phyloP scores from a whole-genome alignment of 768 basidiomycete genomes.

The Naematelia aurantialba region DNA sequence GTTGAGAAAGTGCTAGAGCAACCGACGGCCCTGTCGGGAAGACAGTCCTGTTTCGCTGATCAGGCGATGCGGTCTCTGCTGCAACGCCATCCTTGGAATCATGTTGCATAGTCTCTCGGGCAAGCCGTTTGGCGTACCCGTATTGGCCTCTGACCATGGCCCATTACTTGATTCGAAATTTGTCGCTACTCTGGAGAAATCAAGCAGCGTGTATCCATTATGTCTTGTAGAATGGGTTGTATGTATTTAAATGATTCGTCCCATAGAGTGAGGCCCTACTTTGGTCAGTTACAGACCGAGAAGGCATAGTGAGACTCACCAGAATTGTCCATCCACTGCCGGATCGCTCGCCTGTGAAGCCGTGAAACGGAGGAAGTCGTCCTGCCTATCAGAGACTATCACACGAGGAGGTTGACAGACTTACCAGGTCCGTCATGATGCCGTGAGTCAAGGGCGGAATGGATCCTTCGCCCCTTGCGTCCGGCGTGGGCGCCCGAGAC shows the following conservation, averaged over 20 bases:
- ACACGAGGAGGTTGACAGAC: background rate
- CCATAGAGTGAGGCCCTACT: background rate
- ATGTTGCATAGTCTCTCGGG: no score
- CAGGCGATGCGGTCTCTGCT: no score
- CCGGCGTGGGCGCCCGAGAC: background rate
- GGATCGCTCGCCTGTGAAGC: background rate
- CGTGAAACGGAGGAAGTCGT: constrained; percentile 2
- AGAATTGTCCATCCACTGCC: constrained; percentile 5
- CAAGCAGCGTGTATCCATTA: no score
- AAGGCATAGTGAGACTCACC: constrained; percentile 3
- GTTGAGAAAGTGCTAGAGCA: no score
- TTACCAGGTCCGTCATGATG: constrained; percentile 2
- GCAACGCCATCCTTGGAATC: no score
- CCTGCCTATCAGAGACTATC: background rate
- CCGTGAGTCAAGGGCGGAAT: background rate
- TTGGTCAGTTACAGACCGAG: background rate
- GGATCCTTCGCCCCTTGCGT: background rate
- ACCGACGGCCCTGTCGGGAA: no score
- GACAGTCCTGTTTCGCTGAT: no score
- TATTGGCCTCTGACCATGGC: no score
- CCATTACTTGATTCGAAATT: no score
- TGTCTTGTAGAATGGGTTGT: background rate
- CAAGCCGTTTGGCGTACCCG: no score
- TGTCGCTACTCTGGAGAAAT: no score
- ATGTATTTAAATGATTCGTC: background rate